These are phyloP conservation scores for Trypanosoma grayi DNA, from an alignment of 208 protist species.

Conservation along the genomic window DNA sequence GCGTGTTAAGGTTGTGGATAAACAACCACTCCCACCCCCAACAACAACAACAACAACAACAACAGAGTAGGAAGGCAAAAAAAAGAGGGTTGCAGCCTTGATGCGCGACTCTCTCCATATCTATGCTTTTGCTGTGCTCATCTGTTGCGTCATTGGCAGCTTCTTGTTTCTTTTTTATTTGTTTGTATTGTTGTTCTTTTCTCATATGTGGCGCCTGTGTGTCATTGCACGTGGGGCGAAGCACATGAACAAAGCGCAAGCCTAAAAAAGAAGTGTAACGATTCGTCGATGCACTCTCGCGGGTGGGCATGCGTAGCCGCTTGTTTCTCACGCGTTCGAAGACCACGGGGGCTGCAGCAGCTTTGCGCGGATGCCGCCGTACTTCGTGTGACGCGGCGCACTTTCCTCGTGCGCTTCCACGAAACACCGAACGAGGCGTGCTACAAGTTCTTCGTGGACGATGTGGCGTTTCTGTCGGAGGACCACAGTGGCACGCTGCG, in stretches of 20 bases:
- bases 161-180: slow-evolving; percentile 6
- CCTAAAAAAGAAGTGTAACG: background rate
- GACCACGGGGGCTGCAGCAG: background rate
- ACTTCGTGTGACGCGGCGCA: slow-evolving; percentile 4
- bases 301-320: background rate
- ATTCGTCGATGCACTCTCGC: background rate
- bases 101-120: too few relatives aligned
- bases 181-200: background rate
- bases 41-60: too few relatives aligned
- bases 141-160: slow-evolving; percentile 2
- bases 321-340: background rate
- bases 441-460: slow-evolving; percentile 85
- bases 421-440: slow-evolving; percentile 80
- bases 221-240: background rate
- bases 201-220: background rate
- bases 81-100: too few relatives aligned
- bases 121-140: background rate
- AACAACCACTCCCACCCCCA: too few relatives aligned
- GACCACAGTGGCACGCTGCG: slow-evolving; percentile 43
- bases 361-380: background rate
- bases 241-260: background rate
- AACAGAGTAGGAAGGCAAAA: too few relatives aligned
- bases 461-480: slow-evolving; percentile 54
- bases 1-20: background rate
- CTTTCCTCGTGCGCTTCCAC: slow-evolving; percentile 77